A percentile compares a stretch with the other conserved stretches of the same genome.
Conservation (phyloP, 768 basidiomycete species). For the Leucosporidium creatinivorum region DNA sequence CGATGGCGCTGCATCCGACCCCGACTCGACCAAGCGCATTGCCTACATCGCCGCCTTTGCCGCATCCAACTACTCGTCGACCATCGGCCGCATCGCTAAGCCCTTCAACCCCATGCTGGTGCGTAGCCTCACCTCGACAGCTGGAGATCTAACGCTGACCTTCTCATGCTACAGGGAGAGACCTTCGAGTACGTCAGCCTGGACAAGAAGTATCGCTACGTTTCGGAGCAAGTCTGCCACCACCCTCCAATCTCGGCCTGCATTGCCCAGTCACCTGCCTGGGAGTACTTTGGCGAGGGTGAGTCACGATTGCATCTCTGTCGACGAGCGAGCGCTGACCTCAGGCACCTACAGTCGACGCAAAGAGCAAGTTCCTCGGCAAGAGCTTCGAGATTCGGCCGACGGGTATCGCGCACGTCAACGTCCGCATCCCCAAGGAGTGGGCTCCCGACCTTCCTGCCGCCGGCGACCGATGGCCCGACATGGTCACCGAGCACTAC, state of each 20-base stretch:
- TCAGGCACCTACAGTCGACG: conserved; percentile 67
- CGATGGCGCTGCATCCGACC: conserved; percentile 71
- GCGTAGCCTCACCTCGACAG: conserved; percentile 37
- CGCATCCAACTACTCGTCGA: conserved; percentile 95
- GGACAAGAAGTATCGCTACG: conserved; percentile 81
- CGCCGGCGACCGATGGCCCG: conserved; percentile 34
- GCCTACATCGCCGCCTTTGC: conserved; percentile 94
- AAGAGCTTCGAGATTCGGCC: conserved; percentile 94
- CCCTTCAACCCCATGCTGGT: conserved; percentile 95
- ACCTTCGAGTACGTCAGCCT: conserved; percentile 88
- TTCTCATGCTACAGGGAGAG: conserved; percentile 54
- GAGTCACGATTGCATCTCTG: background rate
- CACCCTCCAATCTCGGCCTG: conserved; percentile 96
- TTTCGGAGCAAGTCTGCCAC: conserved; percentile 95
- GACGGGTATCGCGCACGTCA: conserved; percentile 85
- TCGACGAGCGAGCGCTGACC: background rate
- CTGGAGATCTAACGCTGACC: conserved; percentile 5
- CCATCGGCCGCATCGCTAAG: conserved; percentile 91
- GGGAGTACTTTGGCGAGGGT: conserved; percentile 70
- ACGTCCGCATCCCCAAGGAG: conserved; percentile 65
- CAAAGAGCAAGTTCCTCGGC: conserved; percentile 93
- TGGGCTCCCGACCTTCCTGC: conserved; percentile 58
- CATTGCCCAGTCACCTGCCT: conserved; percentile 80
- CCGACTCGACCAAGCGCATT: conserved; percentile 69
- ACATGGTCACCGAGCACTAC: conserved; percentile 75